Conservation (phyloP, 148 eudicot genomes). For the Camellia japonica region DNA sequence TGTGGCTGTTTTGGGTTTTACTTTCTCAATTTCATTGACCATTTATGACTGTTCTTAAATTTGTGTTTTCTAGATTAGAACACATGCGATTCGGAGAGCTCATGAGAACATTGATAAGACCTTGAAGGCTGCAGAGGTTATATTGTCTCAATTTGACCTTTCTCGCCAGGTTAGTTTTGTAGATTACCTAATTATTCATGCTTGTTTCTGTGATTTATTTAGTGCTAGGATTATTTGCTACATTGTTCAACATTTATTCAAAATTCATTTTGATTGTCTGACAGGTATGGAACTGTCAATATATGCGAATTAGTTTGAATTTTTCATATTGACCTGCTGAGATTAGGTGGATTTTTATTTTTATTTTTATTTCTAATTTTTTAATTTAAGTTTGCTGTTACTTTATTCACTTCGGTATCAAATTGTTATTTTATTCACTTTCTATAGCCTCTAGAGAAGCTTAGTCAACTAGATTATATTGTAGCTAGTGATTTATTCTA, state of each 20-base stretch:
- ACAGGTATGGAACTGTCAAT: neutral
- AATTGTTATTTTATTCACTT: neutral
- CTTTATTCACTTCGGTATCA: neutral
- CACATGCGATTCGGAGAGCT: slow-evolving; percentile 77
- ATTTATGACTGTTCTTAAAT: neutral
- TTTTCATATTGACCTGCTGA: neutral
- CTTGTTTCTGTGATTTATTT: neutral
- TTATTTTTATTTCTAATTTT: neutral
- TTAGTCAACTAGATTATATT: neutral
- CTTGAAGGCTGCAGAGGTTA: slow-evolving; percentile 79
- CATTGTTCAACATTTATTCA: neutral
- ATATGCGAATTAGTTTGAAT: neutral
- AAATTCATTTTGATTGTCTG: neutral
- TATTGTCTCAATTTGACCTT: slow-evolving; percentile 74
- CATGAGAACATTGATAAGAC: slow-evolving; percentile 91
- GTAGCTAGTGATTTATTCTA: neutral
- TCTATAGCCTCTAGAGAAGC: neutral
- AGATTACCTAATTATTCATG: neutral
- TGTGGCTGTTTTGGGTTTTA: neutral
- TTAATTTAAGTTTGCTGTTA: neutral
- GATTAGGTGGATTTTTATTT: neutral
- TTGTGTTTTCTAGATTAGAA: slow-evolving; percentile 41
- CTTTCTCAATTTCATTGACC: neutral
- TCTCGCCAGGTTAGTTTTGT: slow-evolving; percentile 62
- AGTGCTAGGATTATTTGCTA: neutral